Evolutionary conservation across 1,284 basidiomycete genomes (phyloP).

Genomic region (Fomitopsis betulina): DNA sequence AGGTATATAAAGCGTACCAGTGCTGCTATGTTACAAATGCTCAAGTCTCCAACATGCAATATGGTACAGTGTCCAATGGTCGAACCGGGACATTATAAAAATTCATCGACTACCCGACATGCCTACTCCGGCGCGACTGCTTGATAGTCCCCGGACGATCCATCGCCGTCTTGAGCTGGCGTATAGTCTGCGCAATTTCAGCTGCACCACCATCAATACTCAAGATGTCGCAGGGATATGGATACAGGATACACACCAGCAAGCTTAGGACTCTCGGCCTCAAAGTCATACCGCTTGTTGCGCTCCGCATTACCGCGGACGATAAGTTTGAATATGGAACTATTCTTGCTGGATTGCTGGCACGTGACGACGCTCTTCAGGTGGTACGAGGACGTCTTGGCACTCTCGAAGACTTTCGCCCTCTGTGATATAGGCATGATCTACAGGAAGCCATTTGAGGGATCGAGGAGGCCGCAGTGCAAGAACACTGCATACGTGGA

Average conservation of each 20-base stretch:
- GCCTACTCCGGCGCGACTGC: conserved; percentile 52
- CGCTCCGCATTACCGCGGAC: conserved; percentile 61
- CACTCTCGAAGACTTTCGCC: conserved; percentile 82
- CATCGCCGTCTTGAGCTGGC: conserved; percentile 50
- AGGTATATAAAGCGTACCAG: background rate
- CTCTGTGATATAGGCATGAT: conserved; percentile 87
- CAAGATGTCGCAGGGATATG: background rate
- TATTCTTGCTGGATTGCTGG: conserved; percentile 79
- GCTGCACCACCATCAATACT: conserved; percentile 29
- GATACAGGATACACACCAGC: conserved; percentile 53
- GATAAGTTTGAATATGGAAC: conserved; percentile 82
- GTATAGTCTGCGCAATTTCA: conserved; percentile 70
- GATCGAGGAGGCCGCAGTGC: background rate
- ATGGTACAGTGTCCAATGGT: background rate
- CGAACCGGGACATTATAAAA: background rate
- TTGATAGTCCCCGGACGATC: conserved; percentile 57
- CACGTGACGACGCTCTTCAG: conserved; percentile 84
- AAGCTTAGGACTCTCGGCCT: conserved; percentile 82
- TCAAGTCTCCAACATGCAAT: background rate
- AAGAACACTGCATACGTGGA: conserved; percentile 63
- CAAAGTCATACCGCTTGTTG: conserved; percentile 95
- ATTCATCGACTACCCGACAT: conserved; percentile 23
- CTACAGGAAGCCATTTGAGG: conserved; percentile 35
- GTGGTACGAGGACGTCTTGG: conserved; percentile 90
- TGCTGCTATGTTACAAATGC: background rate